These are phyloP conservation scores for Cryptococcus jaspeensis DNA, from an alignment of 1,284 basidiomycete species.

Conservation along the genomic window DNA sequence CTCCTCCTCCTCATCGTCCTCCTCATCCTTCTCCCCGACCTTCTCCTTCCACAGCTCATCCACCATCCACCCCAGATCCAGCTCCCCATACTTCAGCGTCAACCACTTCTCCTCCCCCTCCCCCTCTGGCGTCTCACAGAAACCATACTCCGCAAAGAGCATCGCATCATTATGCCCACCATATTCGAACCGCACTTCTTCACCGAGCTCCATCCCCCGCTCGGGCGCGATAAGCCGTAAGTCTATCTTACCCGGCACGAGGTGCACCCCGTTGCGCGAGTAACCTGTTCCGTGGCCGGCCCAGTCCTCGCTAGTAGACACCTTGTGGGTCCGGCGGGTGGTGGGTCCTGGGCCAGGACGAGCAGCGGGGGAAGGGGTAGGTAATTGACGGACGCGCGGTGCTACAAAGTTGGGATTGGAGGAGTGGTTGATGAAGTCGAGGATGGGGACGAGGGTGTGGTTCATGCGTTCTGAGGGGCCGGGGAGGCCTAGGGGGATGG, in stretches of 20 bases:
- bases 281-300: constrained; percentile 52
- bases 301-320: background rate
- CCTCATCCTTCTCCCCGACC: constrained; percentile 21
- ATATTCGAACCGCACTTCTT: constrained; percentile 72
- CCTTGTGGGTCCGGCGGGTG: background rate
- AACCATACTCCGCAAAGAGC: constrained; percentile 82
- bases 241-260: constrained; percentile 49
- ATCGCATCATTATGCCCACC: constrained; percentile 70
- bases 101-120: constrained; percentile 35
- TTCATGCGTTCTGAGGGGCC: constrained; percentile 59
- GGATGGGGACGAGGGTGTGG: constrained; percentile 75
- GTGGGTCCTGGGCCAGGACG: background rate
- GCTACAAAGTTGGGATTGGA: constrained; percentile 27
- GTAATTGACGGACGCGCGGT: constrained; percentile 26
- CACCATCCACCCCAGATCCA: constrained; percentile 63
- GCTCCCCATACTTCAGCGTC: constrained; percentile 53
- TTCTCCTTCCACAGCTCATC: constrained; percentile 52
- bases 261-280: constrained; percentile 50
- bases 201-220: constrained; percentile 53
- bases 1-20: constrained; percentile 51
- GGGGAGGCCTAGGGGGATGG: constrained; percentile 63
- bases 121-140: constrained; percentile 54
- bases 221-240: constrained; percentile 61
- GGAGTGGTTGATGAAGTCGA: constrained; percentile 82
- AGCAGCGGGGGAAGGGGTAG: constrained; percentile 16